Conservation (phyloP, 192 early-diverging fungal species). For the Ambispora gerdemannii region DNA sequence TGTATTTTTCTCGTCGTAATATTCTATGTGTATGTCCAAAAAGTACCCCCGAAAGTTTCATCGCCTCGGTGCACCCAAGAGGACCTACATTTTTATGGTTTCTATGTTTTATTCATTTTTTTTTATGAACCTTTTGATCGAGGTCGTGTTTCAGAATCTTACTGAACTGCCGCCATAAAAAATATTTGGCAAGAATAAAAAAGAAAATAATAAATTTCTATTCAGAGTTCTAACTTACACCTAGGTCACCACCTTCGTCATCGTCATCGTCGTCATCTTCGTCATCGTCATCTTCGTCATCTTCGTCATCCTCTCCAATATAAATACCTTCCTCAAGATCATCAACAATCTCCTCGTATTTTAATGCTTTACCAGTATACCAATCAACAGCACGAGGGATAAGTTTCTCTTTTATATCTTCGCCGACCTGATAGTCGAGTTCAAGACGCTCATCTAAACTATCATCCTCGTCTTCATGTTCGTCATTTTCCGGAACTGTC, state of each 20-base stretch:
- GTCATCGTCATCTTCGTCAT: constrained; percentile 41
- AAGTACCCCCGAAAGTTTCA: too few species aligned
- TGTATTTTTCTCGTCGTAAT: too few species aligned
- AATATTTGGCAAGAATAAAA: too few species aligned
- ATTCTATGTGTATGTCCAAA: too few species aligned
- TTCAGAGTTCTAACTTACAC: too few species aligned
- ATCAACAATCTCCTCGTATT: constrained; percentile 63
- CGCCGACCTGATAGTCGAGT: constrained; percentile 94
- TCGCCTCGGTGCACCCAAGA: too few species aligned
- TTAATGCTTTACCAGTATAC: constrained; percentile 97
- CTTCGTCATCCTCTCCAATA: constrained; percentile 32
- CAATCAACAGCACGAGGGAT: constrained; percentile 95
- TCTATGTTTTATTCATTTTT: too few species aligned
- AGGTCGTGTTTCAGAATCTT: too few species aligned
- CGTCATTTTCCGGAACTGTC: constrained; percentile 69
- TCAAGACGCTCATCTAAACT: constrained; percentile 86
- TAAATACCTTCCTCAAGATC: constrained; percentile 30
- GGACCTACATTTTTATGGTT: too few species aligned
- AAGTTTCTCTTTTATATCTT: constrained; percentile 98
- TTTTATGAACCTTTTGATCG: too few species aligned
- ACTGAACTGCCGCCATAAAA: too few species aligned
- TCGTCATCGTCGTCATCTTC: constrained; percentile 45
- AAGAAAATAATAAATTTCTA: too few species aligned
- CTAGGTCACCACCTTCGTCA: constrained; percentile 44
- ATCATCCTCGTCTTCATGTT: constrained; percentile 70